These are phyloP conservation scores for Alternaria arborescens DNA, from an alignment of 2,329 filamentous ascomycete genomes.

Conservation along the genomic window DNA sequence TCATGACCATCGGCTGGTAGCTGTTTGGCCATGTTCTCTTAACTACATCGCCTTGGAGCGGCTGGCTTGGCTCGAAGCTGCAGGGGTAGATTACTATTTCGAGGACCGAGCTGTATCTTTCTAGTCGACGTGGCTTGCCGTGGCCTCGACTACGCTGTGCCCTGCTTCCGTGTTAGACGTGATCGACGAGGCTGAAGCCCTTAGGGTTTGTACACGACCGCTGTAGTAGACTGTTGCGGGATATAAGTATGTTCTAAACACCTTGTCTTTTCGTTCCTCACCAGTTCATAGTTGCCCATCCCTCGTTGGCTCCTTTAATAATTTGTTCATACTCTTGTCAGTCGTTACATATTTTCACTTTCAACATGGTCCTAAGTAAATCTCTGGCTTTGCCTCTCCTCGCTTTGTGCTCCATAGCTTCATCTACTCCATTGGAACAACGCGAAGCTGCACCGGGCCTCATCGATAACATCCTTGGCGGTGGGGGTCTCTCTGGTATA, in stretches of 20 bases:
- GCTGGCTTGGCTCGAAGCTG: background rate
- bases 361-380: conserved; percentile 8
- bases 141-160: background rate
- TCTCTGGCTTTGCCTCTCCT: conserved; percentile 7
- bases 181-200: background rate
- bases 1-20: background rate
- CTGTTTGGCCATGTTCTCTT: conserved; percentile 5
- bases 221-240: background rate
- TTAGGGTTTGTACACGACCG: background rate
- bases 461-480: conserved; percentile 36
- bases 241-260: conserved; percentile 13
- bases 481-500: conserved; percentile 25
- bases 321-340: background rate
- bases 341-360: background rate
- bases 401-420: conserved; percentile 13
- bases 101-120: background rate
- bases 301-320: background rate
- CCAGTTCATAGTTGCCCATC: background rate
- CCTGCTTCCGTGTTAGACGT: background rate
- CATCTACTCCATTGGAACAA: conserved; percentile 33
- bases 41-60: background rate
- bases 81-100: conserved; percentile 10
- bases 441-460: conserved; percentile 31
- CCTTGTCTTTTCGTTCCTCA: background rate
- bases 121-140: conserved; percentile 8